Evolutionary conservation across 2,329 filamentous ascomycete genomes (phyloP), one percentile per base, ranked within the genome.

Genomic region (Sclerotinia trifoliorum): DNA sequence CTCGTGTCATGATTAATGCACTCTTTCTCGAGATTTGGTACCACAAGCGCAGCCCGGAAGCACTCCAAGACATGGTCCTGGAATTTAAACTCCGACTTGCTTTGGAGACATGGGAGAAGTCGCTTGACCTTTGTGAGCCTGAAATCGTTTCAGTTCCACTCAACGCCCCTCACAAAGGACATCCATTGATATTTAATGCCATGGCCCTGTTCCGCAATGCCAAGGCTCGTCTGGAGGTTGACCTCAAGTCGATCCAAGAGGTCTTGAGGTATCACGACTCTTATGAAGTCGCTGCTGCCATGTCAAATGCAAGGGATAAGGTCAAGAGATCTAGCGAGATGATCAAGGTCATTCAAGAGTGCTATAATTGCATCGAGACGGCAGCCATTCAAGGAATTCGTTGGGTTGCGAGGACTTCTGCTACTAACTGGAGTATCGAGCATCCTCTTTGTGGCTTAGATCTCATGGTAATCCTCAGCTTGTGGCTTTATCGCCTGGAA

Each of bases 401-500:
- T 75, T 98, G 95, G 94, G 94, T 98, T 71, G 94, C 94, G n/a
- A 90, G 94, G 74, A 97, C 94, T 29, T 97, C 94, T 58, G 93
- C 95, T 29, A 97, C 95, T 58, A 98, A 98, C 81, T 99, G 95
- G 95, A 98, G 94, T 79, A 92, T 98, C 70, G 95, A 99, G 82
- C 94, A 99, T 79, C 94, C 95, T 65, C 88, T 99, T 69, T 97
- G 94, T 77, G 94, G 94, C 71, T 88, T 99, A 82, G 95, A 99
- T 80, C 85, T 98, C 74, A 97, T 99, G 88, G 95, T 98, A 79
- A 95, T 97, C 75, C 89, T 99, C 75, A 97, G 93, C 77, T 85
- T 98, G 74, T 99, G 95, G 95, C 90, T 99, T 76, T 98, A 97
- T 84, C 93, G 94, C 82, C 90, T 99, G 84, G 95, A 99, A 90